These are phyloP conservation scores for Spergularia azorica DNA, from an alignment of 179 eudicot species.

Conservation along the genomic window DNA sequence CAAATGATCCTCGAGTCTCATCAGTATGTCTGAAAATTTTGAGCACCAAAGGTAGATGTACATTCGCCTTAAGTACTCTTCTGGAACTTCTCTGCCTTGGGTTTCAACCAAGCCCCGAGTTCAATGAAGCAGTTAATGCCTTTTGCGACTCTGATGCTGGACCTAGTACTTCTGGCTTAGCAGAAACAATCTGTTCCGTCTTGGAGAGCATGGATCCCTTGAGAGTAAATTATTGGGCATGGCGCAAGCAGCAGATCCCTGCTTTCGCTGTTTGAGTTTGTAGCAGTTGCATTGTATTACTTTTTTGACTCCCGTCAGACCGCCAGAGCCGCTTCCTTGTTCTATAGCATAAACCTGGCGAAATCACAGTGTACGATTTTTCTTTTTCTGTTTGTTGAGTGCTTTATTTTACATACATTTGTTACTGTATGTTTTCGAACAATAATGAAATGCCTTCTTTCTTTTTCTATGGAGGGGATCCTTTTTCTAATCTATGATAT, in stretches of 20 bases:
- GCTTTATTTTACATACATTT: too few species aligned
- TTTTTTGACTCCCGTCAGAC: neutral
- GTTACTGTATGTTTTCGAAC: too few species aligned
- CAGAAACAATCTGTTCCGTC: constrained; percentile 56
- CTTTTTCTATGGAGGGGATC: too few species aligned
- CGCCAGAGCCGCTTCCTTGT: neutral
- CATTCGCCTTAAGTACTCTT: constrained; percentile 68
- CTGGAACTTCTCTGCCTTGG: constrained; percentile 75
- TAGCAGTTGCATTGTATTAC: neutral
- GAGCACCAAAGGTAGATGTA: constrained; percentile 37
- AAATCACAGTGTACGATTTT: too few species aligned
- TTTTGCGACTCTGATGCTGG: constrained; percentile 38
- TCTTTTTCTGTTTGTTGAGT: too few species aligned
- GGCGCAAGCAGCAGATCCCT: constrained; percentile 65
- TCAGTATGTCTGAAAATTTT: constrained; percentile 64
- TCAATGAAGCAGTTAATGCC: constrained; percentile 57
- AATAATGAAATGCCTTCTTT: too few species aligned
- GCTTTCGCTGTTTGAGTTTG: constrained; percentile 27
- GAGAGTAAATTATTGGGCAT: constrained; percentile 80
- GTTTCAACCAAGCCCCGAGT: constrained; percentile 60
- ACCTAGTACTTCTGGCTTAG: constrained; percentile 42
- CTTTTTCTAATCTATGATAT: too few species aligned
- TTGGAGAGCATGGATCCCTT: constrained; percentile 69
- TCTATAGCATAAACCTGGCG: too few species aligned
- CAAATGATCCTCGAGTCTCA: constrained; percentile 57